A percentile compares a stretch with the other conserved stretches of the same genome.
phyloP scores from a whole-genome alignment of 768 basidiomycete genomes.

The Paxillus involutus region DNA sequence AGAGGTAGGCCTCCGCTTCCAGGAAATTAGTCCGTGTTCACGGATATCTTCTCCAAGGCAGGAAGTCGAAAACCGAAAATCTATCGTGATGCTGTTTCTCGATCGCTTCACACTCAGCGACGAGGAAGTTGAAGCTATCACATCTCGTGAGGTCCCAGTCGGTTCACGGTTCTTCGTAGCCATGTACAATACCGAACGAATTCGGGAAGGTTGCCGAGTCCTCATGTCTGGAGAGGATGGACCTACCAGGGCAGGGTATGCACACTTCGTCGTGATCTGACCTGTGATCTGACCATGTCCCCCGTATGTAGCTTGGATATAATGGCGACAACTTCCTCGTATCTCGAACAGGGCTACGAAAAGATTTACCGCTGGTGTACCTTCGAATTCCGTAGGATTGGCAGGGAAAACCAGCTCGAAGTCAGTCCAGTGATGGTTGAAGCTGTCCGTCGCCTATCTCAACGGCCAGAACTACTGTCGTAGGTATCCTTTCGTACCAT shows the following conservation, averaged over 20 bases:
- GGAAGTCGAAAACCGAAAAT: conserved; percentile 66
- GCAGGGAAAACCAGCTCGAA: conserved; percentile 72
- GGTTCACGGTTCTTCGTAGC: conserved; percentile 76
- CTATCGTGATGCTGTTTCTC: conserved; percentile 79
- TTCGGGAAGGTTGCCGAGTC: conserved; percentile 81
- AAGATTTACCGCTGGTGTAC: conserved; percentile 86
- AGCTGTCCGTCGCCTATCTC: conserved; percentile 69
- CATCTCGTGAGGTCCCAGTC: conserved; percentile 76
- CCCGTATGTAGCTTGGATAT: conserved; percentile 71
- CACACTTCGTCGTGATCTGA: not conserved
- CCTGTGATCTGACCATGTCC: not conserved
- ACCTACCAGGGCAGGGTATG: conserved; percentile 74
- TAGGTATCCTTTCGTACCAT: conserved; percentile 10
- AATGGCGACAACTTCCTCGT: conserved; percentile 75
- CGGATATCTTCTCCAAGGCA: conserved; percentile 42
- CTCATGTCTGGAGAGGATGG: conserved; percentile 86
- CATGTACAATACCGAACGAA: conserved; percentile 83
- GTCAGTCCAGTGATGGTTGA: conserved; percentile 65
- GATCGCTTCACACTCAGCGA: conserved; percentile 80
- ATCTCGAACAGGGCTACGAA: conserved; percentile 87
- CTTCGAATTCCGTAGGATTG: conserved; percentile 80
- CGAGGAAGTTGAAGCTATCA: conserved; percentile 70
- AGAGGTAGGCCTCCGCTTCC: conserved; percentile 50
- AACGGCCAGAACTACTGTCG: conserved; percentile 71
- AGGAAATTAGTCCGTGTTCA: not conserved